Evolutionary conservation across 371 early-diverging fungal species (phyloP).

Genomic region (Phascolomyces articulosus): DNA sequence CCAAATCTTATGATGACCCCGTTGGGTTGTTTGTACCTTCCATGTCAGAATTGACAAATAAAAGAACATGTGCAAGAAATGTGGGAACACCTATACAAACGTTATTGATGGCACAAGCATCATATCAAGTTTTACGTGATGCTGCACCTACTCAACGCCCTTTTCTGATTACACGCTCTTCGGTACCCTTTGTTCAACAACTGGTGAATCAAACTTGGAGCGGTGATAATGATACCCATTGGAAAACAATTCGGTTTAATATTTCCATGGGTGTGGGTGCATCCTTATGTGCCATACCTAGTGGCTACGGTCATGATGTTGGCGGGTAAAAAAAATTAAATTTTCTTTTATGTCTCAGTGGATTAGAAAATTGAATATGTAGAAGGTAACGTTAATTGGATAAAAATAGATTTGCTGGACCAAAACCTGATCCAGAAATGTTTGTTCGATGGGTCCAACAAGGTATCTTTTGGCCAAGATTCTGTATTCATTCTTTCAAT

Average conservation of each 20-base stretch:
- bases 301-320: constrained; percentile 66
- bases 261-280: constrained; percentile 63
- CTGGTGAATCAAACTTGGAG: constrained; percentile 61
- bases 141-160: constrained; percentile 45
- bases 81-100: constrained; percentile 57
- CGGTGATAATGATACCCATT: constrained; percentile 64
- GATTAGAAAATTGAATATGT: too few species aligned
- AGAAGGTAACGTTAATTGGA: too few species aligned
- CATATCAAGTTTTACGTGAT: constrained; percentile 55
- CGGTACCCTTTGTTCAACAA: constrained; percentile 51
- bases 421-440: constrained; percentile 55
- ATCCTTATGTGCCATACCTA: constrained; percentile 45
- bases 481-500: constrained; percentile 69
- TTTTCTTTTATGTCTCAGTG: neutral
- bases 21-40: neutral
- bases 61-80: constrained; percentile 6
- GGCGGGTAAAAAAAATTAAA: constrained; percentile 37
- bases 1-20: constrained; percentile 10
- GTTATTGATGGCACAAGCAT: constrained; percentile 58
- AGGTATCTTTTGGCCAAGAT: constrained; percentile 63
- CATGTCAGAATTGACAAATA: neutral
- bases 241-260: constrained; percentile 66
- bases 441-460: constrained; percentile 71
- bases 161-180: constrained; percentile 62
- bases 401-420: constrained; percentile 52